Evolutionary conservation across 768 basidiomycete genomes (phyloP), one percentile per base, ranked within the genome.

Genomic region (Pleurotus giganteus): DNA sequence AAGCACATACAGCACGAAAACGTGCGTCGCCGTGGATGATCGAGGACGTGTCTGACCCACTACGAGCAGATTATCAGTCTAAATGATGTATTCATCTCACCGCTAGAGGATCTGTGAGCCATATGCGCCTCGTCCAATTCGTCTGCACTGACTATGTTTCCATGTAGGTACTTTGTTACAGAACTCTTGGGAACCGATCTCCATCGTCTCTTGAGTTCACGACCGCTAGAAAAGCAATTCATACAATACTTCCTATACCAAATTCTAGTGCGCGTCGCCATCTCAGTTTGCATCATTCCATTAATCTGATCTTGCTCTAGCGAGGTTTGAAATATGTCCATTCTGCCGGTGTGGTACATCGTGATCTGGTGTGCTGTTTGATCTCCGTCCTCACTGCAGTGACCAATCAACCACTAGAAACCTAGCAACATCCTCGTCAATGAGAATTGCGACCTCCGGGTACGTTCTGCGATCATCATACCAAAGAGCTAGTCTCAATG

Each of bases 191-290:
- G 97, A 43, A 99, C 97, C 60, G 97, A 99, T 76, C 82, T 99
- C 12, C 97, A 99, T 68, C 92, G 97, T 58, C 83, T 99, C 28
- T 81, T 99, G 62, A 98, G 97, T 15, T 96, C 94, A 26, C 81
- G 97, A 41, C 97, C 97, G 11, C 78, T 99, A 64, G 97, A 99
- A 76, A 98, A 99, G 77, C 97, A 99, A 69, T 99, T 99, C 72
- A 98, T 98, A 56, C 97, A 99, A 68, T 99, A 99, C 71, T 99
- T 99, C 79, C 77, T 99, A 24, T 99, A 99, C 75, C 97, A 99
- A 72, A 99, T 99, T 59, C 81, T 99, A 56, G 94, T 94, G 55
- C 54, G 88, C 74, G 27, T 11, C 53, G 24, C 41, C 4, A 44
- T 34, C 21, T 31, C 50, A 39, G 49, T 31, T 29, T 44, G 23